These are phyloP conservation scores for Fusarium tjaetaba DNA, from an alignment of 2,329 filamentous ascomycete species.

Conservation along the genomic window DNA sequence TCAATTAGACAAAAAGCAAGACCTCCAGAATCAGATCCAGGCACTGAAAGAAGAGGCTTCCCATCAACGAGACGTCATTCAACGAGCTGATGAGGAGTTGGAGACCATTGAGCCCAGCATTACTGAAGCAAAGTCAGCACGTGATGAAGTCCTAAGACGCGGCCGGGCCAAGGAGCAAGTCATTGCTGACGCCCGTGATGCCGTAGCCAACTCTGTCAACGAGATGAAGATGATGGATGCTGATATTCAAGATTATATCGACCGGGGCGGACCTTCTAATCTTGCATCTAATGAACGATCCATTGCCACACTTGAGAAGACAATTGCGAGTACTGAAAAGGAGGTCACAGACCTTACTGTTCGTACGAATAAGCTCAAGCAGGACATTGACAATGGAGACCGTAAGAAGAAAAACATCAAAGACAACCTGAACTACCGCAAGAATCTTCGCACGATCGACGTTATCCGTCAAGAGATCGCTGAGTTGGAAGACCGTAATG, in stretches of 20 bases:
- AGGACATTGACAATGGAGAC: slow-evolving; percentile 81
- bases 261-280: slow-evolving; percentile 77
- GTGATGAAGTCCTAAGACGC: slow-evolving; percentile 79
- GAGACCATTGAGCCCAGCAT: slow-evolving; percentile 80
- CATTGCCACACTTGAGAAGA: slow-evolving; percentile 72
- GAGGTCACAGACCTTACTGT: slow-evolving; percentile 74
- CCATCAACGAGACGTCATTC: slow-evolving; percentile 76
- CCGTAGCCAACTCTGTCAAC: slow-evolving; percentile 77
- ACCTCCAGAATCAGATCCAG: slow-evolving; percentile 76
- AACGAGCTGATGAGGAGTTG: slow-evolving; percentile 76
- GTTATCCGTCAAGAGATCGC: slow-evolving; percentile 74
- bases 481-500: slow-evolving; percentile 80
- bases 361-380: slow-evolving; percentile 80
- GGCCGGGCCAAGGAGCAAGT: slow-evolving; percentile 78
- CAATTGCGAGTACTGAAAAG: slow-evolving; percentile 71
- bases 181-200: slow-evolving; percentile 75
- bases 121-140: slow-evolving; percentile 76
- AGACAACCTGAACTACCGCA: slow-evolving; percentile 89
- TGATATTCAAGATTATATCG: slow-evolving; percentile 83
- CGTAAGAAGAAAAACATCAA: slow-evolving; percentile 85
- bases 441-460: slow-evolving; percentile 75
- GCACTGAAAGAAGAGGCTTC: slow-evolving; percentile 74
- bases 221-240: slow-evolving; percentile 79
- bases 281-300: slow-evolving; percentile 76
- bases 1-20: slow-evolving; percentile 83